Evolutionary conservation across 2,329 filamentous ascomycete genomes (phyloP).

Genomic region (Phialophora tarda): DNA sequence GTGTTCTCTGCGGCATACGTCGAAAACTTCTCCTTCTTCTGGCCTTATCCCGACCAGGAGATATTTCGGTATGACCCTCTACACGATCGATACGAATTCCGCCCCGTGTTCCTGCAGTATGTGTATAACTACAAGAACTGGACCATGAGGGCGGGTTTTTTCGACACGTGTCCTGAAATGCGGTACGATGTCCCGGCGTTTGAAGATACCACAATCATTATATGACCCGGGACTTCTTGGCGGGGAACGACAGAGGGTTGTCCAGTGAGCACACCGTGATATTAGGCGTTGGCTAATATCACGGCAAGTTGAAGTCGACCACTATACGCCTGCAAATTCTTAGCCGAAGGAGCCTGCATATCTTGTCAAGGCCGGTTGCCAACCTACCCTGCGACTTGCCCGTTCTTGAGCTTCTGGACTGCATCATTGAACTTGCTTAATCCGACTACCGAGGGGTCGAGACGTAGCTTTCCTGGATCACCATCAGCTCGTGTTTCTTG

Average conservation of each 20-base stretch:
- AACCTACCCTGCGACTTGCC: conserved; percentile 38
- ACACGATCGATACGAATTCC: conserved; percentile 27
- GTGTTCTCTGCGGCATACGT: conserved; percentile 35
- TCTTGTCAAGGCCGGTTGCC: too few relatives aligned
- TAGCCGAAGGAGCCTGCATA: too few relatives aligned
- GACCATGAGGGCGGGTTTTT: conserved; percentile 36
- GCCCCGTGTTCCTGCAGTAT: conserved; percentile 28
- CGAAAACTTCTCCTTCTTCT: conserved; percentile 36
- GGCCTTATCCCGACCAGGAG: conserved; percentile 32
- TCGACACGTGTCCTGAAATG: conserved; percentile 36
- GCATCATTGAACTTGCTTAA: conserved; percentile 36
- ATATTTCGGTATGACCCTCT: conserved; percentile 27
- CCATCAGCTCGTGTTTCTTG: neutral
- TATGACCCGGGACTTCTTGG: neutral
- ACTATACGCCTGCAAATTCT: conserved; percentile 34
- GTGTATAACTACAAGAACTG: conserved; percentile 33
- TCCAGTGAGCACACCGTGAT: too few relatives aligned
- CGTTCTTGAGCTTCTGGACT: conserved; percentile 38
- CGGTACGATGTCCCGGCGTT: conserved; percentile 32
- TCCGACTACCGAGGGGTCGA: conserved; percentile 37
- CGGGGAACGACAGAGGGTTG: too few relatives aligned
- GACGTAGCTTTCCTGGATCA: conserved; percentile 34
- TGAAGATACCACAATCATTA: conserved; percentile 9
- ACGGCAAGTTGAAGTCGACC: conserved; percentile 38
- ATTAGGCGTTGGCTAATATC: neutral